Percentiles rank a stretch among this genome's conserved stretches.
Evolutionary conservation across 2,329 filamentous ascomycete species (phyloP).

Genomic region (Neonectria punicea): DNA sequence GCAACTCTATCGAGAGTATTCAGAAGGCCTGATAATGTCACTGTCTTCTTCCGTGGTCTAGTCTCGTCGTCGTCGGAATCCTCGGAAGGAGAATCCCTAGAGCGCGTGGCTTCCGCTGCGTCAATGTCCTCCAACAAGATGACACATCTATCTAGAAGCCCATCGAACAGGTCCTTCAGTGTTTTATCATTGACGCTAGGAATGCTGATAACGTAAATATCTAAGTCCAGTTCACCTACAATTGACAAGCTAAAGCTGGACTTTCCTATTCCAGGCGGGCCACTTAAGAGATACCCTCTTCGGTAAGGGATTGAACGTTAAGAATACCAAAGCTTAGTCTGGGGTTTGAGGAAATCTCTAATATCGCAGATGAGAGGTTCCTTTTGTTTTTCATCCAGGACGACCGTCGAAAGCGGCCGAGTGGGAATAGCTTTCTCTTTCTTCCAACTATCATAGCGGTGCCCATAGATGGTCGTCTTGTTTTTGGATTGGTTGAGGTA

Average conservation of each 20-base stretch:
- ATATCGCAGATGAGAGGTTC: not conserved
- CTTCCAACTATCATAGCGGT: constrained; percentile 30
- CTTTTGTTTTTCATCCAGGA: not conserved
- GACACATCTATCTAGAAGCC: constrained; percentile 49
- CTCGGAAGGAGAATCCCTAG: constrained; percentile 24
- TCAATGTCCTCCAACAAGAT: constrained; percentile 55
- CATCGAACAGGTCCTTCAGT: constrained; percentile 45
- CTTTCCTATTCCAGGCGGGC: not conserved
- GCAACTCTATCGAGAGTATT: constrained; percentile 38
- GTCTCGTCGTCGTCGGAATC: constrained; percentile 22
- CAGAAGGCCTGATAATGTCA: constrained; percentile 35
- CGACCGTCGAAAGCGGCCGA: not conserved
- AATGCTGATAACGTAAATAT: constrained; percentile 6
- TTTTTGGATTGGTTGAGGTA: constrained; percentile 45
- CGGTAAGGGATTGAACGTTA: not conserved
- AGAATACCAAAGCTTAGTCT: not conserved
- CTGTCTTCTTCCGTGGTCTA: constrained; percentile 12
- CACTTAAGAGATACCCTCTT: constrained; percentile 3
- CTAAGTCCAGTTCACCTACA: not conserved
- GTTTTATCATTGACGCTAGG: constrained; percentile 39
- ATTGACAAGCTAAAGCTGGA: constrained; percentile 7
- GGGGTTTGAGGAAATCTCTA: not conserved
- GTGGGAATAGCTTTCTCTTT: not conserved
- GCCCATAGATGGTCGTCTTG: constrained; percentile 46
- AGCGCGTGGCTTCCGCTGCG: constrained; percentile 32